Evolutionary conservation across 176 grass and related monocot genomes (phyloP).

Genomic region (Secale cereale): DNA sequence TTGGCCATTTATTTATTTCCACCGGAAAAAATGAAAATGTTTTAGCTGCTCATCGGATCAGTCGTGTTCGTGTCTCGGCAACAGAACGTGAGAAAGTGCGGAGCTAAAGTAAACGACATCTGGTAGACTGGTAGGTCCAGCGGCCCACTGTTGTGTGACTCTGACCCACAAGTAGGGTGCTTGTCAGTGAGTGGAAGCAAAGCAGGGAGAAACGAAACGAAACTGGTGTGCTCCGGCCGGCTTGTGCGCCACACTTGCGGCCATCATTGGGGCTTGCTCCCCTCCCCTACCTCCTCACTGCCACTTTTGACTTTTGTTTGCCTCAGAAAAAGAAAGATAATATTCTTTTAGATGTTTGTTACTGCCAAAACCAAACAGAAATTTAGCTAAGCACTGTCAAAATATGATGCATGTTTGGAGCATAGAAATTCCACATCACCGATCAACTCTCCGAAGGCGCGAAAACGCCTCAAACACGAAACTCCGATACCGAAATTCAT

Average conservation of each 20-base stretch:
- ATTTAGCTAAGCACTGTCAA: too few relatives aligned
- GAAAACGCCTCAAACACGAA: background rate
- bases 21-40: too few relatives aligned
- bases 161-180: background rate
- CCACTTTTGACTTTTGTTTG: background rate
- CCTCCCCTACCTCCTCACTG: background rate
- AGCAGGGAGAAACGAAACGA: background rate
- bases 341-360: too few relatives aligned
- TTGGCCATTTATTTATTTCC: background rate
- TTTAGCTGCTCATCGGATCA: background rate
- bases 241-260: conserved; percentile 16
- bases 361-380: too few relatives aligned
- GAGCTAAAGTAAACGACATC: background rate
- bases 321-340: background rate
- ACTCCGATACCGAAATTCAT: background rate
- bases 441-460: background rate
- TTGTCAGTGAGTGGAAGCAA: background rate
- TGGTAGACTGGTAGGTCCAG: background rate
- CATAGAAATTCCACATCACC: too few relatives aligned
- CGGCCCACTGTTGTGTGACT: background rate
- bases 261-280: conserved; percentile 25
- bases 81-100: background rate
- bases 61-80: background rate
- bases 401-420: too few relatives aligned
- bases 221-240: background rate